Evolutionary conservation across 2,329 filamentous ascomycete genomes (phyloP), one percentile per base, ranked within the genome.

Genomic region (Apiospora sp.): DNA sequence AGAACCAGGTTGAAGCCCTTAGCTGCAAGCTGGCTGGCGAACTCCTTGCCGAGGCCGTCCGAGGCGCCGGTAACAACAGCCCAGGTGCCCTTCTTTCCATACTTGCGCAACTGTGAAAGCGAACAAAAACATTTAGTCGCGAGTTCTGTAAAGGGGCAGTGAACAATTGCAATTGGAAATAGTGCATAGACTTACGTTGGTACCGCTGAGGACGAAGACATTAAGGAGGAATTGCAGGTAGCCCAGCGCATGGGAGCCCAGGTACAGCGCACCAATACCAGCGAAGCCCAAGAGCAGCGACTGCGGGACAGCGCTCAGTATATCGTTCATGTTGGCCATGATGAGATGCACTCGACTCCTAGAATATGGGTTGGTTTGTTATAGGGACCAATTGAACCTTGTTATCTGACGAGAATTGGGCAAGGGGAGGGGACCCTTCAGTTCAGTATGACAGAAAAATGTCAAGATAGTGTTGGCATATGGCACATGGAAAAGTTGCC

Each of bases 41-140:
- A 99, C 85, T 99, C 96, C 85, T 98, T 98, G 81, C 96, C 96
- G 75, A 99, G 92, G 75, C 96, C 97, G 83, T 99, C 96, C 14
- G 95, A 98, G 70, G 96, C 96, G 75, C 96, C 96, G 37, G 96
- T 99, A 54, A 99, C 89, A 71, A 99, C 90, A 44, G 94, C 96
- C 95, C 96, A 99, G 73, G 93, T 95, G 74, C 96, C 96, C 79
- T 94, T 94, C 78, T 93, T 93, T 77, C 95, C 96, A 85, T 97
- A 98, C 77, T 93, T 94, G 78, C 92, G 92, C 73, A 99, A 91
- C 96, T 97, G 73, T 73, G 71, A 67, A 73, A 27, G 13, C 51
- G 46, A 34, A 30, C 27, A 30, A 22, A 44, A 51, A 41, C 24
- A 68, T 8, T 41, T 19, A 54, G 71, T 27, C n/a, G 13, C 67